These are phyloP conservation scores for Turnera subulata DNA, from an alignment of 345 rosid species.

Conservation along the genomic window DNA sequence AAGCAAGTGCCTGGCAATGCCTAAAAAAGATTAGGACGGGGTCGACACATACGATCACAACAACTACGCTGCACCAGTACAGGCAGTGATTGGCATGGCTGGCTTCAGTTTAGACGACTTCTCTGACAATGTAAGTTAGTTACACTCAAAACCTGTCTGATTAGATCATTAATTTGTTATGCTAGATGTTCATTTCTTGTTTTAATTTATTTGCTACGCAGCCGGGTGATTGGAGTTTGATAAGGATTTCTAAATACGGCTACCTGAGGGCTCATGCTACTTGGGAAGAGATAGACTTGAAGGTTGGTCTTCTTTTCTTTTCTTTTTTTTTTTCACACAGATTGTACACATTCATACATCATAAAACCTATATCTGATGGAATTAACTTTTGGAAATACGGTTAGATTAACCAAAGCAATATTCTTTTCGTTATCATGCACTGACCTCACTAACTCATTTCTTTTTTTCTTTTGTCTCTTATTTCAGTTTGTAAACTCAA, in stretches of 20 bases:
- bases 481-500: conserved; percentile 48
- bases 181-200: not conserved
- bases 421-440: too few relatives aligned
- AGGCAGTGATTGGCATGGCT: conserved; percentile 64
- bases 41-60: conserved; percentile 47
- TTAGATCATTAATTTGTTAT: not conserved
- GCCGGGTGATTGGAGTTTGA: not conserved
- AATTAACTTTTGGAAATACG: too few relatives aligned
- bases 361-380: too few relatives aligned
- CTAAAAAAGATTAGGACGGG: conserved; percentile 40
- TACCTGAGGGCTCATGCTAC: not conserved
- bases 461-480: not conserved
- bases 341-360: too few relatives aligned
- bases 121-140: conserved; percentile 26
- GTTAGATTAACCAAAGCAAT: too few relatives aligned
- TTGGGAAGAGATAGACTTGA: not conserved
- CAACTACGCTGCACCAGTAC: conserved; percentile 58
- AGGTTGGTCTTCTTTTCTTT: not conserved
- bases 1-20: conserved; percentile 42
- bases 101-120: conserved; percentile 49
- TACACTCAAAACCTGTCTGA: not conserved
- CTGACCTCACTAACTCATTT: too few relatives aligned
- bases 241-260: not conserved
- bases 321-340: too few relatives aligned
- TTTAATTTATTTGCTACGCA: not conserved